A percentile compares a stretch with the other conserved stretches of the same genome.
These are phyloP conservation scores for Claviceps lovelessii DNA, from an alignment of 2,329 filamentous ascomycete genomes.

Conservation along the genomic window DNA sequence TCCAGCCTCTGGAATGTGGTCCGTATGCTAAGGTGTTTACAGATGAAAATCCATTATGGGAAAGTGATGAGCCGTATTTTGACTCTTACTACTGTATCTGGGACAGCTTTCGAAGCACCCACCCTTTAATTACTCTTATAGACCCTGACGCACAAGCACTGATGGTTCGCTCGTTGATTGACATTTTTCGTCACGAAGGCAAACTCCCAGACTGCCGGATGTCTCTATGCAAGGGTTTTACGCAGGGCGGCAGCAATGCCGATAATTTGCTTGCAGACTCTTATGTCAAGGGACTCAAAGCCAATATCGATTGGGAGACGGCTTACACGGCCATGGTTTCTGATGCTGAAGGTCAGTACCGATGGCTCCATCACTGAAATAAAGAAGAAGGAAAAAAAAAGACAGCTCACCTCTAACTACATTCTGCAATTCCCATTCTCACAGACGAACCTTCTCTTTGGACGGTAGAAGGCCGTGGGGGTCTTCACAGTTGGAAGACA, in stretches of 20 bases:
- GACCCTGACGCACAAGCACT: conserved; percentile 52
- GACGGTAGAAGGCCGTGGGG: conserved; percentile 57
- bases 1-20: background rate
- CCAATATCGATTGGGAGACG: conserved; percentile 52
- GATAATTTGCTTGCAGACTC: conserved; percentile 58
- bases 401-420: conserved; percentile 18
- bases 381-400: background rate
- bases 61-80: conserved; percentile 57
- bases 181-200: conserved; percentile 55
- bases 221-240: conserved; percentile 61
- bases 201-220: conserved; percentile 65
- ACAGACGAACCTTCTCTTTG: conserved; percentile 41
- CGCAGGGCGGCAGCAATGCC: conserved; percentile 64
- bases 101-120: conserved; percentile 59
- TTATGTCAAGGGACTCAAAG: conserved; percentile 52
- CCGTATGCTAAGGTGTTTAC: conserved; percentile 10
- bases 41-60: conserved; percentile 59
- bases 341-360: conserved; percentile 44
- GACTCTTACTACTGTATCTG: conserved; percentile 58
- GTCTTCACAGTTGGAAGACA: conserved; percentile 54
- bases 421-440: background rate
- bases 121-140: conserved; percentile 56
- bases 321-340: conserved; percentile 61
- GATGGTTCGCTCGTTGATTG: conserved; percentile 58
- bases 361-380: background rate